A percentile compares a stretch with the other conserved stretches of the same genome.
Evolutionary conservation across 169 alveolate genomes (phyloP).

Genomic region (Plasmodium chabaudi): DNA sequence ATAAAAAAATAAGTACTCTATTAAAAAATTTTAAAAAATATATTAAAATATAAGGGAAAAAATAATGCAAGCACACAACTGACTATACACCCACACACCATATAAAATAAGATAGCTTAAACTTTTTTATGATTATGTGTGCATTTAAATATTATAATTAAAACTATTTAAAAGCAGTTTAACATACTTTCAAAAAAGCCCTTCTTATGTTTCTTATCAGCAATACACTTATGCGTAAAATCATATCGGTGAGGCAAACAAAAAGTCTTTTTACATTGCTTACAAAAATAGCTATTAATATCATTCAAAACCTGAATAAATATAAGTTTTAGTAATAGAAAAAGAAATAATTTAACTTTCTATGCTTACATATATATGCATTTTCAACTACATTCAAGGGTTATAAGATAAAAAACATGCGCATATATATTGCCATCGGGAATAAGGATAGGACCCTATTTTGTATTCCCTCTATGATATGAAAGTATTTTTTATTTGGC

Average conservation of each 20-base stretch:
- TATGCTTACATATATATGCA: background rate
- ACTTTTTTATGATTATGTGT: background rate
- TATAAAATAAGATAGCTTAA: background rate
- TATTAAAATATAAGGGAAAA: background rate
- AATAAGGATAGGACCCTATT: too few relatives aligned
- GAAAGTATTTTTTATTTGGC: too few relatives aligned
- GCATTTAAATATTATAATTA: background rate
- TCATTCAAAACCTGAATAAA: slow-evolving; percentile 51
- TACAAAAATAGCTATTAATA: slow-evolving; percentile 55
- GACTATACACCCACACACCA: background rate
- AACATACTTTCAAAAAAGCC: slow-evolving; percentile 42
- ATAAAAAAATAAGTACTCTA: slow-evolving; percentile 49
- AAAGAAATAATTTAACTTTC: background rate
- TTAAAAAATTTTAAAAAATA: slow-evolving; percentile 32
- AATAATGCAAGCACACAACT: background rate
- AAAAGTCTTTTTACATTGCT: slow-evolving; percentile 50
- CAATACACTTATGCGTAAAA: slow-evolving; percentile 27
- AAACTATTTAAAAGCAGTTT: background rate
- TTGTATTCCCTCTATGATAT: too few relatives aligned
- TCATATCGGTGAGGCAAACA: slow-evolving; percentile 49
- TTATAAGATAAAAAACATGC: background rate
- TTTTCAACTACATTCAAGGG: background rate
- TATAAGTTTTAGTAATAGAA: background rate
- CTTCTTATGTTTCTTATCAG: slow-evolving; percentile 5
- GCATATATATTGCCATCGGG: background rate